A percentile compares a stretch with the other conserved stretches of the same genome.
Conservation (phyloP, 106 monocot species). For the Vanilla planifolia region DNA sequence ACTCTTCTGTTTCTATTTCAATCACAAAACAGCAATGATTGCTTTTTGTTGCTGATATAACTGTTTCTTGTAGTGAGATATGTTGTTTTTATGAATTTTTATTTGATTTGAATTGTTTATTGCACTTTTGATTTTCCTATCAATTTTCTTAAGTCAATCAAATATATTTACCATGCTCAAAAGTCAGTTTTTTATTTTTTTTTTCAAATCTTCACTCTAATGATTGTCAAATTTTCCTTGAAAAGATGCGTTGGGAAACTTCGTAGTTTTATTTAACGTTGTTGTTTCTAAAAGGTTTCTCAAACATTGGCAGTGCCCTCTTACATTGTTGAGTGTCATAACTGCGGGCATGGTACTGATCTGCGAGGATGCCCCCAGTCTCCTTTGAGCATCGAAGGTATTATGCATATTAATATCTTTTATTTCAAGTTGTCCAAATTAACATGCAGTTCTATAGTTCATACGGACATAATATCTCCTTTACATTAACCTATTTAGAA, state of each 20-base stretch:
- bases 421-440: too few relatives aligned
- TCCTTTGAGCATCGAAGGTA: conserved; percentile 89
- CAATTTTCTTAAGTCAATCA: background rate
- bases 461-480: too few relatives aligned
- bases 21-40: too few relatives aligned
- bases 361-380: conserved; percentile 91
- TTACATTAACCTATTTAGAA: too few relatives aligned
- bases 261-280: background rate
- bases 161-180: background rate
- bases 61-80: too few relatives aligned
- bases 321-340: conserved; percentile 78
- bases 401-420: too few relatives aligned
- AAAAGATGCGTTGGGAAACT: background rate
- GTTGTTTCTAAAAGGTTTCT: conserved; percentile 11
- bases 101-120: too few relatives aligned
- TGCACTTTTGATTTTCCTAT: background rate
- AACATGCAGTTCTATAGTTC: too few relatives aligned
- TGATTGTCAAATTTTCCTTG: background rate
- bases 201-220: background rate
- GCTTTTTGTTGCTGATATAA: too few relatives aligned
- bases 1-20: too few relatives aligned
- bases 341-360: conserved; percentile 97
- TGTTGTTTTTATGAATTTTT: too few relatives aligned
- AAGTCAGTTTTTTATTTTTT: too few relatives aligned
- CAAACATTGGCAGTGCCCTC: conserved; percentile 65